Evolutionary conservation across 306 rosid genomes (phyloP).

Genomic region (Carpinus viminea): DNA sequence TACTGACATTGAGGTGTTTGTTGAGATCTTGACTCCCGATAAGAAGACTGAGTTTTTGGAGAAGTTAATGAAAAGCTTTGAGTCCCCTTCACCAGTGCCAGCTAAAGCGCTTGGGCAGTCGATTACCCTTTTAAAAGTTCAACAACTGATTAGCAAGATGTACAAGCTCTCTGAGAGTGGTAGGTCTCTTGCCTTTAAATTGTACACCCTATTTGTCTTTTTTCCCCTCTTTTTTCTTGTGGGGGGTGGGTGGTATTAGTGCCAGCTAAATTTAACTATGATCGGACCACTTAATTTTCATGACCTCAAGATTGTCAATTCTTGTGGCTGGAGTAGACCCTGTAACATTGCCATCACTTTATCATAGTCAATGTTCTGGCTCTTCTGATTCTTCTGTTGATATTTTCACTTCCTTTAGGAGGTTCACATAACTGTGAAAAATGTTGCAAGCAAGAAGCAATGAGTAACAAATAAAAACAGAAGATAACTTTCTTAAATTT

Average conservation of each 20-base stretch:
- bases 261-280: background rate
- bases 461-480: background rate
- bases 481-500: background rate
- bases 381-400: background rate
- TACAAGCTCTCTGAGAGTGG: constrained; percentile 56
- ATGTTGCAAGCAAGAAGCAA: background rate
- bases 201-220: background rate
- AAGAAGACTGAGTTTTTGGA: constrained; percentile 62
- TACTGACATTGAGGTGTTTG: constrained; percentile 74
- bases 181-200: constrained; percentile 41
- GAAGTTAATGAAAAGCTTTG: constrained; percentile 49
- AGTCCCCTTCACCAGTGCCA: constrained; percentile 44
- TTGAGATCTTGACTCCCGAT: constrained; percentile 62
- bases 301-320: background rate
- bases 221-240: background rate
- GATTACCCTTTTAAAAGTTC: constrained; percentile 68
- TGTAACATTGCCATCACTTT: background rate
- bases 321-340: constrained; percentile 2
- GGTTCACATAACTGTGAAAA: background rate
- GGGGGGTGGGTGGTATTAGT: background rate
- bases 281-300: background rate
- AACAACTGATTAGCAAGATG: constrained; percentile 55
- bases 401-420: background rate
- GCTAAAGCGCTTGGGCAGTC: constrained; percentile 71
- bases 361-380: constrained; percentile 5